Conservation (phyloP, 2,329 filamentous ascomycete species). For the Endothia cerciana region DNA sequence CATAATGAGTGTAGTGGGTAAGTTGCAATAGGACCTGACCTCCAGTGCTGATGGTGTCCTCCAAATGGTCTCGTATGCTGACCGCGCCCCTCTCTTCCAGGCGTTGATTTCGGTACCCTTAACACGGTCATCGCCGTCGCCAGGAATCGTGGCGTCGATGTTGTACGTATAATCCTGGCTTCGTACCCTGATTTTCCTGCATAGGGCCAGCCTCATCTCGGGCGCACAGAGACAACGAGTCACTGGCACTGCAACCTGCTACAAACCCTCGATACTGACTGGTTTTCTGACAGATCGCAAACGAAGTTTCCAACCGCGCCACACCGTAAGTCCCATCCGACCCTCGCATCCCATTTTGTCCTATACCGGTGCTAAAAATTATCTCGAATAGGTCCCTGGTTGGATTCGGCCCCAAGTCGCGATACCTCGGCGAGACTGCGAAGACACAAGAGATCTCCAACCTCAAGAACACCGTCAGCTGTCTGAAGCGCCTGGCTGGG, state of each 20-base stretch:
- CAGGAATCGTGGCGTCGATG: conserved; percentile 97
- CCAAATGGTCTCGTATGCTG: conserved; percentile 22
- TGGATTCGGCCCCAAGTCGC: conserved; percentile 90
- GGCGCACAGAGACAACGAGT: neutral
- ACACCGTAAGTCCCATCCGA: conserved; percentile 77
- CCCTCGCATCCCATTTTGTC: conserved; percentile 23
- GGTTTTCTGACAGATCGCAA: conserved; percentile 74
- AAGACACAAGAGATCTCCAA: conserved; percentile 99
- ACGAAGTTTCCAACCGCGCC: conserved; percentile 97
- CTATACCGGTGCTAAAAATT: conserved; percentile 27
- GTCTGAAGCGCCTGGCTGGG: conserved; percentile 89
- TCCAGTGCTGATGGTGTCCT: conserved; percentile 20
- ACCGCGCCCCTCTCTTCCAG: conserved; percentile 43
- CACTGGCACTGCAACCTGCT: conserved; percentile 15
- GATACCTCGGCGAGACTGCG: conserved; percentile 91
- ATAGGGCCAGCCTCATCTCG: neutral
- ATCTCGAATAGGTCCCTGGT: conserved; percentile 74
- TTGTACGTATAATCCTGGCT: conserved; percentile 69
- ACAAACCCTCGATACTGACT: conserved; percentile 28
- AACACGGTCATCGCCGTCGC: conserved; percentile 98
- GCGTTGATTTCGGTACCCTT: conserved; percentile 93
- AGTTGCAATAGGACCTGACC: conserved; percentile 33
- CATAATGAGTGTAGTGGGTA: conserved; percentile 62
- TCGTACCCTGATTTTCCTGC: conserved; percentile 12
- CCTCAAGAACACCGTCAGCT: conserved; percentile 97